Evolutionary conservation across 139 green algal genomes (phyloP), one percentile per base, ranked within the genome.

Genomic region (Tetraselmis chui): DNA sequence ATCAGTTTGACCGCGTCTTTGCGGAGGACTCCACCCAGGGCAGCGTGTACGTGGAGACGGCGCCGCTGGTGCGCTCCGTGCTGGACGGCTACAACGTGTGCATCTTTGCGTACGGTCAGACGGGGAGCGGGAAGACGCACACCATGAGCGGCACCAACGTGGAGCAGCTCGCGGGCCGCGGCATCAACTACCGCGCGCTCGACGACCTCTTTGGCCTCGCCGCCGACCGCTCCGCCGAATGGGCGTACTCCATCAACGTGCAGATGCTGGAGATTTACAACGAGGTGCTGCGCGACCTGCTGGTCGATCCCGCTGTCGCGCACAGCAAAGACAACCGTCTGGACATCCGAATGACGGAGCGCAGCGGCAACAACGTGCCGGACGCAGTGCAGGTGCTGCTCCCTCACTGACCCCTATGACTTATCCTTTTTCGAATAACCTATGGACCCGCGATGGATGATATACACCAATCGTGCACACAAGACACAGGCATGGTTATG

Each of bases 221-320:
- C 29, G 79, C 89, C 18, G 31, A 90, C n/a, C 88, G 94, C 1
- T 76, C 76, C 23, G 85, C 76, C 2, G 94, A 97, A 87, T 91
- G 88, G 11, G 83, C 88, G 24, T 97, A 96, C 86, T 74, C 59
- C 59, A 93, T 98, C 79, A 84, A 76, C 29, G 93, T 96, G 26
- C 91, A 96, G 88, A 95, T 98, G 90, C 86, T 99, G 59, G 96
- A 99, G 86, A 97, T 99, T 59, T 99, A 99, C 92, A 99, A 99
- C 81, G 96, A 99, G 84, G 84, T 87, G 77, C 85, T 95, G 28
- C 82, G 91, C 0, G 95, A 98, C 83, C 88, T 97, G 87, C 88
- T 95, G 2, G 74, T 59, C 1, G 76, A 83, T 23, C 59, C 28
- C 77, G 11, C 76, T 23, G 11, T 30, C 26, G 74, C 2, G 28